Evolutionary conservation across 257 asterid species (phyloP), one percentile per base, ranked within the genome.

Genomic region (Eucommia ulmoides): DNA sequence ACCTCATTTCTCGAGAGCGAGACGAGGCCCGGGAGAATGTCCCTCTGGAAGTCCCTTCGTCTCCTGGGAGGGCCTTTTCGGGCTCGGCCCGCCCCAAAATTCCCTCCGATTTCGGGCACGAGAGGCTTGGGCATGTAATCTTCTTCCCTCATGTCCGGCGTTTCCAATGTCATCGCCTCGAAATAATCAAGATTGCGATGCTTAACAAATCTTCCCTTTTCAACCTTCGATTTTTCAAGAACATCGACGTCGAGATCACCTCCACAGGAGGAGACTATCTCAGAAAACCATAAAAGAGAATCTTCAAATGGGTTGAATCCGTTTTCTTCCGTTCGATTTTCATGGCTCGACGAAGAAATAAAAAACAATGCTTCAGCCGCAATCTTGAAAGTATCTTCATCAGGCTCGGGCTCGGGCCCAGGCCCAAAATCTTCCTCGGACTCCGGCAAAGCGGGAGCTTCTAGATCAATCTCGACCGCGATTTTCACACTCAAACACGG

Each of bases 311-410:
- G 53, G 15, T 49, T 49, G 12, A 23, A 8, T 49, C 22, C 19
- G 38, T 42, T n/a, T 22, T 51, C 56, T 22, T 69, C 59, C 11
- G 7, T 44, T 8, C 16, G 22, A 41, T 29, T 24, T 14, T 51
- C 41, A 22, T 33, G 55, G 48, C 45, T 33, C 15, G 56, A 65
- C 11, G 19, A 38, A 20, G 93, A 76, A 52, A 87, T 70, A 57
- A 68, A 55, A n/a, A 83, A 52, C 64, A 87, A 62, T 57, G 85
- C 79, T 58, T 83, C 84, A 11, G 93, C 96, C 9, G 94, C 96
- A 38, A 29, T 16, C 55, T 59, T 69, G 22, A 74, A 72, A 1
- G 67, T 41, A 47, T 73, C 81, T 61, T 78, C 76, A 35, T 20
- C 12, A 33, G 63, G 45, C 12, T 20, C 53, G 49, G 22, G 53